These are phyloP conservation scores for Oleoguttula mirabilis DNA, from an alignment of 495 filamentous ascomycete species.

Conservation along the genomic window DNA sequence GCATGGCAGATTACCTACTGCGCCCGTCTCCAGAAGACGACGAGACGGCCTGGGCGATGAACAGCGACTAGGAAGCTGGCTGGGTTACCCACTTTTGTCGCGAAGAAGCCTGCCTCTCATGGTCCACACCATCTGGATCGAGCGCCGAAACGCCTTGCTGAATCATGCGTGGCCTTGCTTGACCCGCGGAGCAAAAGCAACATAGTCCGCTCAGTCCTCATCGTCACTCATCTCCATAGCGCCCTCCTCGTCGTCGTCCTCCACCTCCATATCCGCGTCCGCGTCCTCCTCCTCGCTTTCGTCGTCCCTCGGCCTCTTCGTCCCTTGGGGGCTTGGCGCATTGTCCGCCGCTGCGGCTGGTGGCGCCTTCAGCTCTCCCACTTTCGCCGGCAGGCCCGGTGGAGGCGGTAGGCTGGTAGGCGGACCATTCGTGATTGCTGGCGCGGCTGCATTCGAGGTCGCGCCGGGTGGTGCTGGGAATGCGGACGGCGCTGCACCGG, in stretches of 20 bases:
- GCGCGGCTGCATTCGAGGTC: background rate
- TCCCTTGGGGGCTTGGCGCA: slow-evolving; percentile 21
- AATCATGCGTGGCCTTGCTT: too few species aligned
- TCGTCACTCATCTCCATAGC: slow-evolving; percentile 27
- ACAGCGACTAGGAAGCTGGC: too few species aligned
- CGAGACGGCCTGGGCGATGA: too few species aligned
- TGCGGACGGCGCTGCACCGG: background rate
- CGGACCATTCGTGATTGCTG: slow-evolving; percentile 1
- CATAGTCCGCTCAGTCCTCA: too few species aligned
- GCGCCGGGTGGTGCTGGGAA: slow-evolving; percentile 12
- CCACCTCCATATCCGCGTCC: slow-evolving; percentile 26
- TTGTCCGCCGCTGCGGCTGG: slow-evolving; percentile 34
- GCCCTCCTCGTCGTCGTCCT: slow-evolving; percentile 27
- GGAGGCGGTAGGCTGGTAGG: background rate
- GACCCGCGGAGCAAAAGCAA: too few species aligned
- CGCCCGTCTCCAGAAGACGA: too few species aligned
- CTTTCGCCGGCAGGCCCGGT: slow-evolving; percentile 6
- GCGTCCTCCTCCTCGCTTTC: slow-evolving; percentile 23
- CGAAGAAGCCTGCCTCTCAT: too few species aligned
- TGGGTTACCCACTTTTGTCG: too few species aligned
- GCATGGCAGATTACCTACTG: too few species aligned
- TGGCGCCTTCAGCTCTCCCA: slow-evolving; percentile 42
- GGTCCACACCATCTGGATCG: too few species aligned
- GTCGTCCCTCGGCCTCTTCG: slow-evolving; percentile 23
- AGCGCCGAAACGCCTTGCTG: too few species aligned